A percentile compares a stretch with the other conserved stretches of the same genome.
phyloP scores from a whole-genome alignment of 257 asterid species.

The Agastache rugosa region DNA sequence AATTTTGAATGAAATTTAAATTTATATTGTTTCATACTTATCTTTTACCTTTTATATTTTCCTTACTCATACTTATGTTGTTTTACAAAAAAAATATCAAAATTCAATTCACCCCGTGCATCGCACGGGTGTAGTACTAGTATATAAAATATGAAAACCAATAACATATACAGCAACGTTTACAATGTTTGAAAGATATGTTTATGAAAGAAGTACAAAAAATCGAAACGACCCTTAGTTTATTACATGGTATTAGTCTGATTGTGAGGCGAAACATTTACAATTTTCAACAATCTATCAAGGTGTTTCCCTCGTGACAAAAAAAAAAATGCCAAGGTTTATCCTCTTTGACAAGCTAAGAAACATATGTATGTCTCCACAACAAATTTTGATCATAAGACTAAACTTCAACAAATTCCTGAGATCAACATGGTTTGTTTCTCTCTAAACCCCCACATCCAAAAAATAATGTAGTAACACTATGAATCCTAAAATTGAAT shows the following conservation, averaged over 20 bases:
- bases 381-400: not conserved
- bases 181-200: not conserved
- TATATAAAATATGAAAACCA: no score
- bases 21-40: no score
- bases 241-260: not conserved
- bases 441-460: slow-evolving; percentile 6
- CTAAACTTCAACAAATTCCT: not conserved
- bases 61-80: no score
- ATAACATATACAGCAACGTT: not conserved
- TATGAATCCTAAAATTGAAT: not conserved
- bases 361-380: not conserved
- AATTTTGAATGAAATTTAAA: no score
- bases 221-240: not conserved
- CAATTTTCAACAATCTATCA: not conserved
- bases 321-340: not conserved
- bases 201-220: not conserved
- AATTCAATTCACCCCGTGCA: no score
- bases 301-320: not conserved
- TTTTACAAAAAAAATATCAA: no score
- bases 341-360: not conserved
- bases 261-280: not conserved
- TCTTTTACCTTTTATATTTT: no score
- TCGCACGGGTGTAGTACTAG: no score
- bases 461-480: slow-evolving; percentile 15
- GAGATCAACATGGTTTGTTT: not conserved